These are phyloP conservation scores for Venustampulla echinocandica DNA, from an alignment of 495 filamentous ascomycete genomes.

Conservation along the genomic window DNA sequence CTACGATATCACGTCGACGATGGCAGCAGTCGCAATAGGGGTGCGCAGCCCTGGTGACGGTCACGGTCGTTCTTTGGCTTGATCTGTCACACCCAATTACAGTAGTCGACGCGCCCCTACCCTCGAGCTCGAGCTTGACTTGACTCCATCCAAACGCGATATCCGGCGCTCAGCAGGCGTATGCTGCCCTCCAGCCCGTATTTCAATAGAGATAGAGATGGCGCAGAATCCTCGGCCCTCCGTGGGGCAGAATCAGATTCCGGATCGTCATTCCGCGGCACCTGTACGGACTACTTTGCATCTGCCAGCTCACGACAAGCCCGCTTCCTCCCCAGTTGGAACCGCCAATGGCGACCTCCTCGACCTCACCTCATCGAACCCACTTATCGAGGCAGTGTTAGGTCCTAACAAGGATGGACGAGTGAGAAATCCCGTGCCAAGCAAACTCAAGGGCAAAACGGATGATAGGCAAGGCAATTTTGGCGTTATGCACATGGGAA, in stretches of 20 bases:
- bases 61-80: conserved; percentile 16
- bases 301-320: conserved; percentile 8
- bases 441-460: conserved; percentile 49
- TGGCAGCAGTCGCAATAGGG: conserved; percentile 21
- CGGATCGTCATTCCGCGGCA: conserved; percentile 6
- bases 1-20: conserved; percentile 7
- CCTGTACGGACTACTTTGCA: conserved; percentile 1
- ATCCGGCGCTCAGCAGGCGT: not conserved
- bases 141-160: conserved; percentile 11
- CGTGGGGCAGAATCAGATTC: conserved; percentile 15
- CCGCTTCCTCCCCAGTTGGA: conserved; percentile 18
- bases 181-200: not conserved
- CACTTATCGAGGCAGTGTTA: conserved; percentile 22
- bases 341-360: conserved; percentile 21
- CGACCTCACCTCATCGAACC: conserved; percentile 21
- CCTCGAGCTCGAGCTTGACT: not conserved
- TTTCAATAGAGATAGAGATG: conserved; percentile 5
- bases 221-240: conserved; percentile 17
- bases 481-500: conserved; percentile 49
- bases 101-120: not conserved
- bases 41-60: conserved; percentile 11
- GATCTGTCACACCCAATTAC: conserved; percentile 13
- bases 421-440: conserved; percentile 48
- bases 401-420: conserved; percentile 37
- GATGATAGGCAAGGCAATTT: conserved; percentile 50